Conservation (phyloP, 169 alveolate genomes). For the Plasmodium vivax region DNA sequence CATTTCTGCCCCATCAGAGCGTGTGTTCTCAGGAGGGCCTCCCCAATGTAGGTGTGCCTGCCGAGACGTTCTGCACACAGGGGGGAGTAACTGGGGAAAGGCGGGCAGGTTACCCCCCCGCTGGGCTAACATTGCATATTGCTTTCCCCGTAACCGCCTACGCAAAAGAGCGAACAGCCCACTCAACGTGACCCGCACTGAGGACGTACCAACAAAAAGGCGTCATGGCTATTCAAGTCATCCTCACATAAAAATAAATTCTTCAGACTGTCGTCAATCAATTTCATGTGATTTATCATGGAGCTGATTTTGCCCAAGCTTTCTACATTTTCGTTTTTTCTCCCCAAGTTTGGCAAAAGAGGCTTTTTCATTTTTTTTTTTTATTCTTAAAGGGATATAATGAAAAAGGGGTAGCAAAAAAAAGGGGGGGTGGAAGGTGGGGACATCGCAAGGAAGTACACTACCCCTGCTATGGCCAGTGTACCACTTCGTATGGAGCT, state of each 20-base stretch:
- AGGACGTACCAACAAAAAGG: constrained; percentile 49
- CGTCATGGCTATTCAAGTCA: constrained; percentile 41
- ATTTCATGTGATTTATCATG: constrained; percentile 53
- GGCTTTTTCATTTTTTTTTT: constrained; percentile 33
- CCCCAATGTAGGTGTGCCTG: neutral
- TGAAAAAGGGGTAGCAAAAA: neutral
- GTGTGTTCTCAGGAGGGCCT: neutral
- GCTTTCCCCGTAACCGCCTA: neutral
- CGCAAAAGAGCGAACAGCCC: neutral
- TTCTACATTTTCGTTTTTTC: constrained; percentile 45
- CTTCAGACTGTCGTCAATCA: constrained; percentile 54
- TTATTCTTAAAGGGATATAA: neutral
- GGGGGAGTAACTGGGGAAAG: neutral
- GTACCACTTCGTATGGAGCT: neutral
- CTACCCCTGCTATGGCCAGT: neutral
- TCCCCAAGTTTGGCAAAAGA: constrained; percentile 12
- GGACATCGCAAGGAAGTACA: neutral
- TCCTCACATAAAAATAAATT: constrained; percentile 31
- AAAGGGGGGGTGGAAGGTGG: neutral
- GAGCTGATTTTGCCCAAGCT: constrained; percentile 42
- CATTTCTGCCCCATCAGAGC: neutral
- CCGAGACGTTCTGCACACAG: neutral
- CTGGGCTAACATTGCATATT: neutral
- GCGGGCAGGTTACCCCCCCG: neutral
- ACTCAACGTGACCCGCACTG: neutral